phyloP scores from a whole-genome alignment of 148 eudicot species.

The Rhododendron mucronatum region DNA sequence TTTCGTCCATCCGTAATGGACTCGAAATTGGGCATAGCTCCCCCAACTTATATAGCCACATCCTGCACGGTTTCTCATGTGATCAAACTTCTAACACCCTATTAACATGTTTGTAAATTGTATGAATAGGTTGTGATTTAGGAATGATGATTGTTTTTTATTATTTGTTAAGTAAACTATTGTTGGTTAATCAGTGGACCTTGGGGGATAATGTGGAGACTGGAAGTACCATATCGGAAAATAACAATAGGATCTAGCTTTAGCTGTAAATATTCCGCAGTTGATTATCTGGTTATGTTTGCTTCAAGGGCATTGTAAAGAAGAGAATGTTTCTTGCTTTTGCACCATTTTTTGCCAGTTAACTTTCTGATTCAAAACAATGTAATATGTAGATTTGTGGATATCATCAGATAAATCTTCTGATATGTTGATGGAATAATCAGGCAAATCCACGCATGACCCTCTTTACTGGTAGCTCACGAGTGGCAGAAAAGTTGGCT shows the following conservation, averaged over 20 bases:
- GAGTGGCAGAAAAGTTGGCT: slow-evolving; percentile 90
- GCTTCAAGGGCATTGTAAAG: background rate
- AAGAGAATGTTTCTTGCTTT: background rate
- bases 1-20: background rate
- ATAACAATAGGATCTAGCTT: background rate
- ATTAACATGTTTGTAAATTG: background rate
- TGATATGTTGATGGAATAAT: background rate
- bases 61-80: background rate
- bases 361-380: background rate
- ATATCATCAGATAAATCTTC: background rate
- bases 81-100: background rate
- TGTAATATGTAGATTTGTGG: background rate
- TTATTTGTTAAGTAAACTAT: background rate
- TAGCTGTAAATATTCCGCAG: background rate
- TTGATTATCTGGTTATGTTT: background rate
- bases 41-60: background rate
- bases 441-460: slow-evolving; percentile 98
- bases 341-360: background rate
- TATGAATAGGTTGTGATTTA: background rate
- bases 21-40: background rate
- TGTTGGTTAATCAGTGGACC: background rate
- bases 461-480: slow-evolving; percentile 94
- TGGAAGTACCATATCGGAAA: background rate
- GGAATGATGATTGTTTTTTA: background rate
- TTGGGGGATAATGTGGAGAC: background rate